Conservation (phyloP, 345 rosid species). For the Eutrema japonicum region DNA sequence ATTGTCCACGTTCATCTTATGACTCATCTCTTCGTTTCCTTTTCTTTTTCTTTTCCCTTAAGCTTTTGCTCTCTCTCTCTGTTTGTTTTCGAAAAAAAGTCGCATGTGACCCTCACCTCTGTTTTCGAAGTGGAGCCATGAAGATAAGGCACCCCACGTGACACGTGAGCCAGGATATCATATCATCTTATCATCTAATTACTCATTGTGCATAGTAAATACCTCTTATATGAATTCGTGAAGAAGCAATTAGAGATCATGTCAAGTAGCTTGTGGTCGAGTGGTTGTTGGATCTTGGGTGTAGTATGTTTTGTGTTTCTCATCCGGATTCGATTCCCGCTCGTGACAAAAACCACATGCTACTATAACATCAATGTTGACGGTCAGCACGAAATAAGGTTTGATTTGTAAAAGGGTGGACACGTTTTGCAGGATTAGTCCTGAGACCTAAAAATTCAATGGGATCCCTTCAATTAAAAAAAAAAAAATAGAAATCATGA, state of each 20-base stretch:
- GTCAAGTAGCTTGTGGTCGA: too few species aligned
- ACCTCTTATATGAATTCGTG: background rate
- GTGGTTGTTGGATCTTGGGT: too few species aligned
- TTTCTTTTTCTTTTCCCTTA: background rate
- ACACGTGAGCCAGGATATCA: constrained; percentile 14
- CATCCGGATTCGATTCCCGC: too few species aligned
- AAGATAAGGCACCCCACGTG: constrained; percentile 20
- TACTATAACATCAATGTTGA: too few species aligned
- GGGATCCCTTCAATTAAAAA: too few species aligned
- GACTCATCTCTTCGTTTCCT: background rate
- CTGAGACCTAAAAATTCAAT: too few species aligned
- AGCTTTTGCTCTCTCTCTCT: constrained; percentile 10
- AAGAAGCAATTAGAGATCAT: background rate
- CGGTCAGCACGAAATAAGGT: too few species aligned
- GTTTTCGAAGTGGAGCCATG: background rate
- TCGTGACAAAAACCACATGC: too few species aligned
- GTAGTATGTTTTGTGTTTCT: too few species aligned
- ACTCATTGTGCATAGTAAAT: background rate
- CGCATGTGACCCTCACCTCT: background rate
- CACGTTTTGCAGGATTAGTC: too few species aligned
- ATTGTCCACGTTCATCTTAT: constrained; percentile 19
- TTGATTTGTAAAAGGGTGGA: too few species aligned
- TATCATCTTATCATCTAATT: constrained; percentile 6
- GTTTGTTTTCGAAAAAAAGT: background rate
- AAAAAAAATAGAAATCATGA: background rate